Conservation (phyloP, 1,284 basidiomycete species). For the Filobasidium uniguttulatum region DNA sequence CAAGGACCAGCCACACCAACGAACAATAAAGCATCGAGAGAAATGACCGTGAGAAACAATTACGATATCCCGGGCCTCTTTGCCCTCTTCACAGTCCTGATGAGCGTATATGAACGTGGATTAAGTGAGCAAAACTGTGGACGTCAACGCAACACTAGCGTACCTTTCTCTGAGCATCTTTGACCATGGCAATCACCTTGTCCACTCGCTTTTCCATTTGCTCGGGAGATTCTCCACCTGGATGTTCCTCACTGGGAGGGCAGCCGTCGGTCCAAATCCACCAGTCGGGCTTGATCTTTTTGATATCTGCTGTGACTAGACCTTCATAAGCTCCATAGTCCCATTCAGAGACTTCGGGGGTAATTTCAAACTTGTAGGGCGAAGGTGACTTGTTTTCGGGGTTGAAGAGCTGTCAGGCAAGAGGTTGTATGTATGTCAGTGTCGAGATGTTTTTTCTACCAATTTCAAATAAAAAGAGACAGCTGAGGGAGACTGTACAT, state of each 20-base stretch:
- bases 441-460: too few species aligned
- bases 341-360: constrained; percentile 49
- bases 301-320: constrained; percentile 57
- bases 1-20: constrained; percentile 37
- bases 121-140: too few species aligned
- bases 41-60: constrained; percentile 57
- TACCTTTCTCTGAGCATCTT: constrained; percentile 57
- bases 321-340: constrained; percentile 87
- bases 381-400: neutral
- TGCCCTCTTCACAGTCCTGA: constrained; percentile 18
- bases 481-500: constrained; percentile 5
- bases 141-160: constrained; percentile 46
- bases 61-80: constrained; percentile 32
- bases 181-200: constrained; percentile 56
- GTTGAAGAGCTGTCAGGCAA: constrained; percentile 40
- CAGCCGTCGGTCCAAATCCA: constrained; percentile 76
- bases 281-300: constrained; percentile 54
- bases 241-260: constrained; percentile 43
- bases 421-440: too few species aligned
- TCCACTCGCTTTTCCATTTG: constrained; percentile 71
- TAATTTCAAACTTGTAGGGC: constrained; percentile 18
- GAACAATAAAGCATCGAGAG: constrained; percentile 58
- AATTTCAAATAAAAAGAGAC: constrained; percentile 37
- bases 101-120: neutral
- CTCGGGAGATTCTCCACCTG: constrained; percentile 58